phyloP scores from a whole-genome alignment of 768 basidiomycete genomes.

The Boletus reticulatus region DNA sequence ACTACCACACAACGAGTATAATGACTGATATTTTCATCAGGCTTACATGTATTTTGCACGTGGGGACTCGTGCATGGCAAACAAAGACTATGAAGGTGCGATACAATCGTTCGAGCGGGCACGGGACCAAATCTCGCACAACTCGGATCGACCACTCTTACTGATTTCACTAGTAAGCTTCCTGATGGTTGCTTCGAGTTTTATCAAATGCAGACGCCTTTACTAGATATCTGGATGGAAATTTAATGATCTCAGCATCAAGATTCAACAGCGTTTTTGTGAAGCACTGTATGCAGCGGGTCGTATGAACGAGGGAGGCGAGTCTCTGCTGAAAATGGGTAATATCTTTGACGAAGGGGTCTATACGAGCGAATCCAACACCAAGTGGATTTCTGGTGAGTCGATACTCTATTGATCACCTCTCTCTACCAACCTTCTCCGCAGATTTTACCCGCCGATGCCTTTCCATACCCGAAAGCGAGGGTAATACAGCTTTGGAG shows the following conservation, averaged over 20 bases:
- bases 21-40: neutral
- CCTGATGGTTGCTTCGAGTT: neutral
- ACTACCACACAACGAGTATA: neutral
- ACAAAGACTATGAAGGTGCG: neutral
- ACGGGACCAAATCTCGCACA: neutral
- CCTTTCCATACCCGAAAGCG: neutral
- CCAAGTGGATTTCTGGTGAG: neutral
- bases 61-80: neutral
- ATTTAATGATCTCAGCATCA: neutral
- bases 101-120: neutral
- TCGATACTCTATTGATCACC: neutral
- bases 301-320: neutral
- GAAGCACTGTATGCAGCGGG: neutral
- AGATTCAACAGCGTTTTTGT: neutral
- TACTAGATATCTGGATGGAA: neutral
- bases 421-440: neutral
- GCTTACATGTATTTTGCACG: neutral
- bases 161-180: neutral
- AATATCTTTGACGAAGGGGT: neutral
- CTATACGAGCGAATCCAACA: neutral
- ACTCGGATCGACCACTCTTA: neutral
- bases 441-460: neutral
- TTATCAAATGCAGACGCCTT: neutral
- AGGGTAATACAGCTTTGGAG: neutral
- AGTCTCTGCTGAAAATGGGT: neutral